Conservation (phyloP, 805 yeast species). For the Debaryomyces maramus region DNA sequence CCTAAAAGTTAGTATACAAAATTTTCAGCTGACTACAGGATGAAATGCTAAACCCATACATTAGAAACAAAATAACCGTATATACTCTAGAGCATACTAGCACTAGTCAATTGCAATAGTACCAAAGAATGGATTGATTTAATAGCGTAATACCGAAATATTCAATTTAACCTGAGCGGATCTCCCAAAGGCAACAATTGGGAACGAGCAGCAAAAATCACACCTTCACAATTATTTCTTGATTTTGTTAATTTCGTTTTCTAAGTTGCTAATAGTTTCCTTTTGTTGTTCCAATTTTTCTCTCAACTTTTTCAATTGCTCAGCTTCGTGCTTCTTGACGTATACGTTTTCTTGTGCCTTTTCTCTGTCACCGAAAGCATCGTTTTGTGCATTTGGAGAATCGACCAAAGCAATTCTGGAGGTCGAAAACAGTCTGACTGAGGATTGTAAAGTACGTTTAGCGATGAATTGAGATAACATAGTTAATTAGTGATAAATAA, state of each 20-base stretch:
- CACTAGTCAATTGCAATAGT: too few species aligned
- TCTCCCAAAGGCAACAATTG: too few species aligned
- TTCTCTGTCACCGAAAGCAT: constrained; percentile 71
- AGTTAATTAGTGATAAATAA: constrained; percentile 1
- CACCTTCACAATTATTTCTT: constrained; percentile 43
- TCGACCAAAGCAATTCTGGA: constrained; percentile 29
- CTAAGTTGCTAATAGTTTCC: constrained; percentile 51
- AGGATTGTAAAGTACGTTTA: constrained; percentile 20
- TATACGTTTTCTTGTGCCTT: constrained; percentile 86
- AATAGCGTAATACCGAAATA: too few species aligned
- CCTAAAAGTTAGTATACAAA: too few species aligned
- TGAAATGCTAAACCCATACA: too few species aligned
- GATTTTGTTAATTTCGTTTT: constrained; percentile 49
- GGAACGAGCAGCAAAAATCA: too few species aligned
- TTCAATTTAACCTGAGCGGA: too few species aligned
- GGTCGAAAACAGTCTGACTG: constrained; percentile 33
- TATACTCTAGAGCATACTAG: too few species aligned
- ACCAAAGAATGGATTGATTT: too few species aligned
- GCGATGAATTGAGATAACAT: constrained; percentile 26
- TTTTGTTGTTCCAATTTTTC: constrained; percentile 77
- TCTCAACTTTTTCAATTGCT: constrained; percentile 73
- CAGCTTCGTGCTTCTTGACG: constrained; percentile 87
- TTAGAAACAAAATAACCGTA: too few species aligned
- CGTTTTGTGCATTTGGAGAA: constrained; percentile 22
- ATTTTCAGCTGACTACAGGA: too few species aligned